phyloP scores from a whole-genome alignment of 164 flowering plant species.

The Malania oleifera region DNA sequence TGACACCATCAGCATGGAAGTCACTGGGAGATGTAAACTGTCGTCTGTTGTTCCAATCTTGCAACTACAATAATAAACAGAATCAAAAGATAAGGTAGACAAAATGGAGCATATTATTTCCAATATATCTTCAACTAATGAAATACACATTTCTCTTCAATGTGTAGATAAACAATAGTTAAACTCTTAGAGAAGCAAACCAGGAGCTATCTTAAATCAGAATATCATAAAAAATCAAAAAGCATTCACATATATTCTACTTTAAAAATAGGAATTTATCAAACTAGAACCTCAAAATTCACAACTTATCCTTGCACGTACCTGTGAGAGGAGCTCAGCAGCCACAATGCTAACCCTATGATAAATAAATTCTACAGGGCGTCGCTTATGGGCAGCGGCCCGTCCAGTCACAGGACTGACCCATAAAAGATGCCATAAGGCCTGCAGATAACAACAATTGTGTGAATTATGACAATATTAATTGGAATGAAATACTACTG shows the following conservation, averaged over 20 bases:
- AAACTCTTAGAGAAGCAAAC: no score
- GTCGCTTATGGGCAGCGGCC: constrained; percentile 28
- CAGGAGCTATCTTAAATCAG: no score
- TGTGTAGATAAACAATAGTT: background rate
- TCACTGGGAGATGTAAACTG: constrained; percentile 73
- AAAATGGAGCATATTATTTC: background rate
- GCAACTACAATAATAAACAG: constrained; percentile 52
- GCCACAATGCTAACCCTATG: constrained; percentile 62
- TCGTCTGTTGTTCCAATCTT: constrained; percentile 93
- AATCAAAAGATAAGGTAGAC: background rate
- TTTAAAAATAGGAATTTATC: background rate
- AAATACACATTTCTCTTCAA: background rate
- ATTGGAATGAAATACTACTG: no score
- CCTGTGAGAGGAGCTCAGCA: constrained; percentile 90
- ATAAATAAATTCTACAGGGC: constrained; percentile 52
- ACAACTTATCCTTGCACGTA: constrained; percentile 18
- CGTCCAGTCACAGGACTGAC: constrained; percentile 46
- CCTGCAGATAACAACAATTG: constrained; percentile 39
- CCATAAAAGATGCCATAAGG: constrained; percentile 95
- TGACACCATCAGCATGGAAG: constrained; percentile 93
- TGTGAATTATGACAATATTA: background rate
- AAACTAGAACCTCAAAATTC: constrained; percentile 8
- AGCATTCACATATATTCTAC: background rate
- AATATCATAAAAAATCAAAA: no score
- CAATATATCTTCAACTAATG: no score